These are phyloP conservation scores for Globisporangium sylvaticum DNA, from an alignment of 352 stramenopile genomes.

Conservation along the genomic window DNA sequence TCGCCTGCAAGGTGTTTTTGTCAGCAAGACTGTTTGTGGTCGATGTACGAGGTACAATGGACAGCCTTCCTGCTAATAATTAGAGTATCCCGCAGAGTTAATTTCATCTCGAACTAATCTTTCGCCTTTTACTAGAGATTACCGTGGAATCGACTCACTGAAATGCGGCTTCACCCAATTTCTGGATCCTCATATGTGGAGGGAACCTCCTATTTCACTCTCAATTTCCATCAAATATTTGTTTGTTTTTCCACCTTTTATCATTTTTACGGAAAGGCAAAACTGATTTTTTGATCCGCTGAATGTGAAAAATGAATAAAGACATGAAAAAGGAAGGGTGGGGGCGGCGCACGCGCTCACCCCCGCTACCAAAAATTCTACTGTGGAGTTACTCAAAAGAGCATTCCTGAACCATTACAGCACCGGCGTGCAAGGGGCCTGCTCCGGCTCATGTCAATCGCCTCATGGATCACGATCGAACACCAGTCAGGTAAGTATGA, in stretches of 20 bases:
- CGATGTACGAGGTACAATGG: too few species aligned
- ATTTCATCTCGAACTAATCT: slow-evolving; percentile 85
- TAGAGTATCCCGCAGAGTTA: slow-evolving; percentile 36
- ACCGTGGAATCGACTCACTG: slow-evolving; percentile 80
- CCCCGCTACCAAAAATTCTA: slow-evolving; percentile 82
- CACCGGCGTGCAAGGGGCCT: slow-evolving; percentile 80
- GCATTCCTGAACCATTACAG: slow-evolving; percentile 86
- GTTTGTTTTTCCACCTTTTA: too few species aligned
- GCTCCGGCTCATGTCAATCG: slow-evolving; percentile 85
- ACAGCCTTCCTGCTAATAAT: too few species aligned
- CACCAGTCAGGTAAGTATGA: slow-evolving; percentile 76
- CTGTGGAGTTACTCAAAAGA: slow-evolving; percentile 80
- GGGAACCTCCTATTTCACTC: too few species aligned
- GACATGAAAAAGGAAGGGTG: too few species aligned
- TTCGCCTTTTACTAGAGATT: slow-evolving; percentile 95
- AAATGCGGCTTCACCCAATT: slow-evolving; percentile 75
- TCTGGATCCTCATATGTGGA: slow-evolving; percentile 12
- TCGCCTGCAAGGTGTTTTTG: too few species aligned
- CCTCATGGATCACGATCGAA: slow-evolving; percentile 77
- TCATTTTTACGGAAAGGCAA: too few species aligned
- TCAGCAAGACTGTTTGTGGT: too few species aligned
- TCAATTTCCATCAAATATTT: too few species aligned
- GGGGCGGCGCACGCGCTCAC: slow-evolving; percentile 66
- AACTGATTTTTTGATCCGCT: too few species aligned
- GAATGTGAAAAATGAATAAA: too few species aligned